phyloP scores from a whole-genome alignment of 2,329 filamentous ascomycete genomes.

The Biscogniauxia marginata region DNA sequence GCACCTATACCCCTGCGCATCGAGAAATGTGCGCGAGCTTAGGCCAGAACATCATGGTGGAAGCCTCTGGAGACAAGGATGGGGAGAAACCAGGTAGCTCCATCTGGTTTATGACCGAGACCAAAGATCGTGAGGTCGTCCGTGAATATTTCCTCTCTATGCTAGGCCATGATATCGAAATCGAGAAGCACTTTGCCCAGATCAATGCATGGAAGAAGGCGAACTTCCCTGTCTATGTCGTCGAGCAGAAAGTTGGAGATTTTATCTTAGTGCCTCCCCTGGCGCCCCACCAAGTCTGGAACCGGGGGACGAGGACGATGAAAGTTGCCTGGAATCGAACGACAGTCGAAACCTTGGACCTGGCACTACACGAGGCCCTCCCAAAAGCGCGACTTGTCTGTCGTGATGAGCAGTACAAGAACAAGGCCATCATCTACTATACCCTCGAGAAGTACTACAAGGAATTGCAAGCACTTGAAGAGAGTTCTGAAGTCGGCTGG shows the following conservation, averaged over 20 bases:
- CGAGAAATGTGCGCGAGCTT: slow-evolving; percentile 96
- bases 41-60: slow-evolving; percentile 98
- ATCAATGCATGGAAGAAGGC: slow-evolving; percentile 94
- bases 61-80: slow-evolving; percentile 70
- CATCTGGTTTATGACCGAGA: slow-evolving; percentile 99
- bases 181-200: slow-evolving; percentile 95
- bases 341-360: slow-evolving; percentile 83
- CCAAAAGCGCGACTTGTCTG: slow-evolving; percentile 89
- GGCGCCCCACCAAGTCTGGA: slow-evolving; percentile 97
- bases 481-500: slow-evolving; percentile 44
- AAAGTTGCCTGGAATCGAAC: slow-evolving; percentile 98
- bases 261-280: slow-evolving; percentile 94
- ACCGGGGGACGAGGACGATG: slow-evolving; percentile 90
- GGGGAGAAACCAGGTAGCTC: slow-evolving; percentile 85
- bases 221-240: slow-evolving; percentile 87
- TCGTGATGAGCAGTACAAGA: slow-evolving; percentile 97
- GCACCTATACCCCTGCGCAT: slow-evolving; percentile 93
- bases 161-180: slow-evolving; percentile 92
- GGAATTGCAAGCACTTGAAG: slow-evolving; percentile 55
- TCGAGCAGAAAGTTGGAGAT: slow-evolving; percentile 87
- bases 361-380: slow-evolving; percentile 83
- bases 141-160: slow-evolving; percentile 92
- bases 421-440: slow-evolving; percentile 92
- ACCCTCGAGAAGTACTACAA: slow-evolving; percentile 76
- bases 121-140: slow-evolving; percentile 84